A percentile compares a stretch with the other conserved stretches of the same genome.
These are phyloP conservation scores for Metroxylon sagu DNA, from an alignment of 176 grass and related monocot species.

Conservation along the genomic window DNA sequence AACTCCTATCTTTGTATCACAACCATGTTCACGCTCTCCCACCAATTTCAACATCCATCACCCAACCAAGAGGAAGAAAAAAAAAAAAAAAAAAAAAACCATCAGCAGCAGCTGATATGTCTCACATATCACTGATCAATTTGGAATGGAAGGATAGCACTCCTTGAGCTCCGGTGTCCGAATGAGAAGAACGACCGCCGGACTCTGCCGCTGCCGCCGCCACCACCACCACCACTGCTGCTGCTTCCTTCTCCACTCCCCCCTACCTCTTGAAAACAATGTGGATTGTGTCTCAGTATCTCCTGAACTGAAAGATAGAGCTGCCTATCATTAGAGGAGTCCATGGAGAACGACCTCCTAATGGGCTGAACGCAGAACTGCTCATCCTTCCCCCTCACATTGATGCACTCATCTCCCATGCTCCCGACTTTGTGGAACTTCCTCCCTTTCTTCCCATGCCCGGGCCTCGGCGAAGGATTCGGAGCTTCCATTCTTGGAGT, in stretches of 20 bases:
- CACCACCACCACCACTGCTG: neutral
- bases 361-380: constrained; percentile 53
- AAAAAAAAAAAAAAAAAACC: too few relatives aligned
- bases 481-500: constrained; percentile 10
- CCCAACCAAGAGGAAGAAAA: too few relatives aligned
- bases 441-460: neutral
- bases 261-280: neutral
- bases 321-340: constrained; percentile 51
- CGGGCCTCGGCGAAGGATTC: neutral
- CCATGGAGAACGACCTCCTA: constrained; percentile 75
- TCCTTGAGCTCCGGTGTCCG: constrained; percentile 4
- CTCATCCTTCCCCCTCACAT: constrained; percentile 35
- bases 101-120: too few relatives aligned
- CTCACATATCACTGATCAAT: too few relatives aligned
- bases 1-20: too few relatives aligned
- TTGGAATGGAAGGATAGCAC: neutral
- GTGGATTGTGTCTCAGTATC: constrained; percentile 26
- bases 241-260: neutral
- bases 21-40: too few relatives aligned
- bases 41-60: too few relatives aligned
- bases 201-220: neutral
- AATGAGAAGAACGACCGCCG: constrained; percentile 18
- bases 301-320: constrained; percentile 58
- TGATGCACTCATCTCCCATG: constrained; percentile 71
- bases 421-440: constrained; percentile 24